A percentile compares a stretch with the other conserved stretches of the same genome.
Evolutionary conservation across 495 filamentous ascomycete genomes (phyloP).

Genomic region (Aspergillus kassunensis): DNA sequence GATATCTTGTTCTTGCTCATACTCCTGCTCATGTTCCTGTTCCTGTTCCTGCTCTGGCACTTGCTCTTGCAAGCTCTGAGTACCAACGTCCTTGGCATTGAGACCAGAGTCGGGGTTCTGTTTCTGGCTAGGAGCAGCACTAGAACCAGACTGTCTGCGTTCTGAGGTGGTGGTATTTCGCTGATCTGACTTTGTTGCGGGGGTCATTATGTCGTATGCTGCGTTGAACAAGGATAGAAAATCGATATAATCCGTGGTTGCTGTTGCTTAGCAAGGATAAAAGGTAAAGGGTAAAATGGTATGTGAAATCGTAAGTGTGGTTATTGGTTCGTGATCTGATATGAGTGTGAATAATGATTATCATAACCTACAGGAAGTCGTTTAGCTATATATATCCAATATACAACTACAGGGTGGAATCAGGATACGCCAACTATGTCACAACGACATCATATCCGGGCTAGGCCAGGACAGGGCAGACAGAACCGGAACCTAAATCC

Average conservation of each 20-base stretch:
- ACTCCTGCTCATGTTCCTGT: conserved; percentile 2
- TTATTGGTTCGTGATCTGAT: too few relatives aligned
- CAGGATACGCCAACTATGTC: not conserved
- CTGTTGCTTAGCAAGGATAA: not conserved
- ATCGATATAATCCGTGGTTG: not conserved
- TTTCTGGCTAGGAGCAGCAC: conserved; percentile 1
- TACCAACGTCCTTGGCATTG: conserved; percentile 23
- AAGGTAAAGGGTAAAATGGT: not conserved
- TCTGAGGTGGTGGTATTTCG: not conserved
- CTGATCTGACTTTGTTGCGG: not conserved
- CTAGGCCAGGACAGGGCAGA: not conserved
- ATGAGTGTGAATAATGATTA: not conserved
- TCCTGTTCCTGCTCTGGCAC: not conserved
- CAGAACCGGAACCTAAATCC: not conserved
- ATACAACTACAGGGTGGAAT: not conserved
- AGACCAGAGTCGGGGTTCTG: not conserved
- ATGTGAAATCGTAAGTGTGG: not conserved
- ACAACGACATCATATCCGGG: conserved; percentile 8
- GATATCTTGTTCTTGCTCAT: not conserved
- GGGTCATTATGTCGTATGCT: not conserved
- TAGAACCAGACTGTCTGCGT: conserved; percentile 8
- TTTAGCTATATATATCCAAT: not conserved
- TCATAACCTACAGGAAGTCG: not conserved
- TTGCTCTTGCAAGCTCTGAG: conserved; percentile 12
- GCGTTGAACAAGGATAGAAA: not conserved